A percentile compares a stretch with the other conserved stretches of the same genome.
These are phyloP conservation scores for Galeopsis tetrahit DNA, from an alignment of 257 asterid genomes.

Conservation along the genomic window DNA sequence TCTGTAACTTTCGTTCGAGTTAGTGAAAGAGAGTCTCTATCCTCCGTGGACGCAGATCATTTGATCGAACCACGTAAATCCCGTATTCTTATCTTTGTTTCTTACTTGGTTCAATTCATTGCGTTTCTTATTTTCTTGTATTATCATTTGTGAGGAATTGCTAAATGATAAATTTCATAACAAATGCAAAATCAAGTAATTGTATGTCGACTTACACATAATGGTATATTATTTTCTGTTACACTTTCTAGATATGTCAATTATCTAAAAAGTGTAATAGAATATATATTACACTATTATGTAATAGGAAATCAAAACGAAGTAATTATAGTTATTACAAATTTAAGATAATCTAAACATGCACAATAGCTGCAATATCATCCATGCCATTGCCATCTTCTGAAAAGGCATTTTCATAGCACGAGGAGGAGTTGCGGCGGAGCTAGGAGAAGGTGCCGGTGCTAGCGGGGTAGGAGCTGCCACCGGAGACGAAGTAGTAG, in stretches of 20 bases:
- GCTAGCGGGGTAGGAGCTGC: conserved; percentile 38
- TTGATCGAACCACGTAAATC: too few relatives aligned
- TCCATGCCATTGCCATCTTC: conserved; percentile 23
- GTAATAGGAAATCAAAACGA: background rate
- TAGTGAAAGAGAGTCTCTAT: too few relatives aligned
- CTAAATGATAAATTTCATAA: background rate
- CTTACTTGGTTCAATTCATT: too few relatives aligned
- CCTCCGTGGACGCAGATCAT: too few relatives aligned
- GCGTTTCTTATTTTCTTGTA: too few relatives aligned
- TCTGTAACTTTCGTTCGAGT: too few relatives aligned
- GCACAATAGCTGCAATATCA: conserved; percentile 34
- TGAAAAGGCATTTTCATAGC: conserved; percentile 15
- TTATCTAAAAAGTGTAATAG: background rate
- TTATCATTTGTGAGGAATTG: too few relatives aligned
- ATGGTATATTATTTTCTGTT: background rate
- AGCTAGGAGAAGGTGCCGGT: conserved; percentile 54
- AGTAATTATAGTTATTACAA: background rate
- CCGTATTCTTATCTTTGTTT: too few relatives aligned
- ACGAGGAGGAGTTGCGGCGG: conserved; percentile 34
- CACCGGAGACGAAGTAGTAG: conserved; percentile 47
- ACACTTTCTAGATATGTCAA: background rate
- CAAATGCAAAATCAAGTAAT: background rate
- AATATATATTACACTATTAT: background rate
- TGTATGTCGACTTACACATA: background rate
- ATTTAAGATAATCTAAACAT: conserved; percentile 22